Evolutionary conservation across 306 rosid genomes (phyloP).

Genomic region (Vigna angularis): DNA sequence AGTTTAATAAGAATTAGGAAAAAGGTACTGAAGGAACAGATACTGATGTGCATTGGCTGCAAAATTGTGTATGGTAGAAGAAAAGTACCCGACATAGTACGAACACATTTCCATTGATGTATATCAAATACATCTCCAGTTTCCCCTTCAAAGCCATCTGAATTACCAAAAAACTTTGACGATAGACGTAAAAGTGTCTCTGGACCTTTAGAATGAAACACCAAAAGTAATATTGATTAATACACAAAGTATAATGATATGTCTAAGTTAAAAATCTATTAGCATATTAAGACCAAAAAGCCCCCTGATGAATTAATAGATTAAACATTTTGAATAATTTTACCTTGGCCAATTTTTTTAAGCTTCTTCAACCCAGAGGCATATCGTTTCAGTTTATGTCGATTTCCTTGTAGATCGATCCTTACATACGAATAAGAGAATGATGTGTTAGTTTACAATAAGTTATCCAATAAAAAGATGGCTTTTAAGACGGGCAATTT

Average conservation of each 20-base stretch:
- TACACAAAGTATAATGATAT: not conserved
- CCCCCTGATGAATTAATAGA: not conserved
- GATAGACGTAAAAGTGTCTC: slow-evolving; percentile 77
- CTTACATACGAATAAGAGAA: slow-evolving; percentile 55
- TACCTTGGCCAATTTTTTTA: slow-evolving; percentile 94
- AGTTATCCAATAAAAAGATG: not conserved
- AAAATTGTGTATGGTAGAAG: slow-evolving; percentile 38
- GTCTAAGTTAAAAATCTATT: not conserved
- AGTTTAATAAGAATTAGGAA: not conserved
- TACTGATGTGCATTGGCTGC: slow-evolving; percentile 9
- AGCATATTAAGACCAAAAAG: slow-evolving; percentile 1
- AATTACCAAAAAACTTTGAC: slow-evolving; percentile 51
- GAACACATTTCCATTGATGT: slow-evolving; percentile 91
- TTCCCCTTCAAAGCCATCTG: slow-evolving; percentile 71
- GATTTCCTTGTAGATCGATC: slow-evolving; percentile 79
- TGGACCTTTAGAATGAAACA: slow-evolving; percentile 64
- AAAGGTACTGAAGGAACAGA: not conserved
- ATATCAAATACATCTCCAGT: slow-evolving; percentile 80
- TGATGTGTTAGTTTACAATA: slow-evolving; percentile 34
- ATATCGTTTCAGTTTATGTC: slow-evolving; percentile 82
- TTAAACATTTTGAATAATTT: slow-evolving; percentile 31
- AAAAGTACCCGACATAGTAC: slow-evolving; percentile 76
- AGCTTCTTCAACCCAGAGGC: slow-evolving; percentile 79
- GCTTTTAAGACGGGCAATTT: too few relatives aligned
- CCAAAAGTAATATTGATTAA: slow-evolving; percentile 17